Conservation (phyloP, 2,329 filamentous ascomycete species). For the Aschersonia sp. region DNA sequence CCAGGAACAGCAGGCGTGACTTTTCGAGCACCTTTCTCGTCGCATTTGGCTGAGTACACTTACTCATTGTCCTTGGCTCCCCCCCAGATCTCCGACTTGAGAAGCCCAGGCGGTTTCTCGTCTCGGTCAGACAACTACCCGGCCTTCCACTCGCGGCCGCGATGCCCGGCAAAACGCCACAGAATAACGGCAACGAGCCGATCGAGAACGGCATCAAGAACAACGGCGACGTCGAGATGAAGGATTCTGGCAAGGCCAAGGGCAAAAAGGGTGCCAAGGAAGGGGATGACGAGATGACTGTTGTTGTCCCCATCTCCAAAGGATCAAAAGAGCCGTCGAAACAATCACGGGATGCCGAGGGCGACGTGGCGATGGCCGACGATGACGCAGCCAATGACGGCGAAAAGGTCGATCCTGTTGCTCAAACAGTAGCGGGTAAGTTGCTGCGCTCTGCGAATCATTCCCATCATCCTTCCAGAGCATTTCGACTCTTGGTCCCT, state of each 20-base stretch:
- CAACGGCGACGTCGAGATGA: conserved; percentile 53
- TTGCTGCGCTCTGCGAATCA: not conserved
- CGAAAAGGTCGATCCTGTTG: conserved; percentile 45
- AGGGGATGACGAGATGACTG: conserved; percentile 66
- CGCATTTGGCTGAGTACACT: not conserved
- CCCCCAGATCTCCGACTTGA: not conserved
- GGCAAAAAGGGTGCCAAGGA: conserved; percentile 50
- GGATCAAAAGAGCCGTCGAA: conserved; percentile 41
- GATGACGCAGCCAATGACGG: conserved; percentile 36
- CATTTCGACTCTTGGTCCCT: too few relatives aligned
- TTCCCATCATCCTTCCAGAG: not conserved
- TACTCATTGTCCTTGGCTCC: not conserved
- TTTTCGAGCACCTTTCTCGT: too few relatives aligned
- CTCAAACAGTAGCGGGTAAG: conserved; percentile 46
- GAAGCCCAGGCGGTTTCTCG: not conserved
- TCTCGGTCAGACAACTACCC: not conserved
- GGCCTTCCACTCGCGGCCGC: conserved; percentile 8
- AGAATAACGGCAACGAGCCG: conserved; percentile 56
- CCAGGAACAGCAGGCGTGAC: too few relatives aligned
- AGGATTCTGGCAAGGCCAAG: conserved; percentile 51
- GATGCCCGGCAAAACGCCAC: conserved; percentile 62
- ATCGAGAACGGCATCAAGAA: conserved; percentile 52
- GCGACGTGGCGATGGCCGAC: conserved; percentile 58
- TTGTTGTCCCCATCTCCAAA: conserved; percentile 64
- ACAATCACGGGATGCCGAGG: conserved; percentile 44